Percentiles rank a stretch among this genome's conserved stretches.
phyloP scores from a whole-genome alignment of 192 early-diverging fungal genomes.

The Rhizoclosmatium sp. region DNA sequence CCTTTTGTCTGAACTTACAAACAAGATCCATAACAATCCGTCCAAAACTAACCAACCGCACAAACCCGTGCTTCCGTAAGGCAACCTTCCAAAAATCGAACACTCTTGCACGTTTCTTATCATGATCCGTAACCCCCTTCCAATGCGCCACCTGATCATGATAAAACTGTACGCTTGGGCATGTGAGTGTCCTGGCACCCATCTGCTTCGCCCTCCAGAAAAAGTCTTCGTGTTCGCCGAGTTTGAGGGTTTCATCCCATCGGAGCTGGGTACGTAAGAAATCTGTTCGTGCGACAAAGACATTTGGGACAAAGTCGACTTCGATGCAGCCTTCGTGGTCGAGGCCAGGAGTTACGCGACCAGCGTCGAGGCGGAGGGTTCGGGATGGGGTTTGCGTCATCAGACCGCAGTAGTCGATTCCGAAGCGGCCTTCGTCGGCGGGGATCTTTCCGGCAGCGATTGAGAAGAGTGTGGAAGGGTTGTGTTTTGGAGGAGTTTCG shows the following conservation, averaged over 20 bases:
- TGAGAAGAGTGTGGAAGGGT: conserved; percentile 24
- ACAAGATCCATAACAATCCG: conserved; percentile 43
- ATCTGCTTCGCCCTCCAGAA: conserved; percentile 45
- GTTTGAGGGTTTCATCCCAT: conserved; percentile 48
- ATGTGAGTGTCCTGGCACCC: conserved; percentile 39
- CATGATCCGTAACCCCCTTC: conserved; percentile 43
- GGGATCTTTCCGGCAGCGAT: conserved; percentile 49
- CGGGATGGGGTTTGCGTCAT: conserved; percentile 26
- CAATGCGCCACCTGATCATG: conserved; percentile 49
- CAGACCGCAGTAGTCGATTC: conserved; percentile 43
- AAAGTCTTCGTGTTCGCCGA: conserved; percentile 51
- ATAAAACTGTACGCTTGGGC: conserved; percentile 43
- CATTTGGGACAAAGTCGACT: conserved; percentile 48
- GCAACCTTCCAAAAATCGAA: conserved; percentile 45
- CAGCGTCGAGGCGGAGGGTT: conserved; percentile 26
- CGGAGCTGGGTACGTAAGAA: conserved; percentile 29
- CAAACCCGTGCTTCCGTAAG: conserved; percentile 34
- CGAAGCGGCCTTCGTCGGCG: conserved; percentile 42
- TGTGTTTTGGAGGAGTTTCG: conserved; percentile 11
- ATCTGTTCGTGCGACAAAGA: conserved; percentile 44
- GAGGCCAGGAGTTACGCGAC: not conserved
- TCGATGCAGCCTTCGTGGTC: conserved; percentile 38
- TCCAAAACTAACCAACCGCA: conserved; percentile 38
- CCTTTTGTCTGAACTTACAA: conserved; percentile 16
- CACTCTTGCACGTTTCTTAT: conserved; percentile 38